Conservation (phyloP, 495 filamentous ascomycete species). For the Penicillium cinerascens region DNA sequence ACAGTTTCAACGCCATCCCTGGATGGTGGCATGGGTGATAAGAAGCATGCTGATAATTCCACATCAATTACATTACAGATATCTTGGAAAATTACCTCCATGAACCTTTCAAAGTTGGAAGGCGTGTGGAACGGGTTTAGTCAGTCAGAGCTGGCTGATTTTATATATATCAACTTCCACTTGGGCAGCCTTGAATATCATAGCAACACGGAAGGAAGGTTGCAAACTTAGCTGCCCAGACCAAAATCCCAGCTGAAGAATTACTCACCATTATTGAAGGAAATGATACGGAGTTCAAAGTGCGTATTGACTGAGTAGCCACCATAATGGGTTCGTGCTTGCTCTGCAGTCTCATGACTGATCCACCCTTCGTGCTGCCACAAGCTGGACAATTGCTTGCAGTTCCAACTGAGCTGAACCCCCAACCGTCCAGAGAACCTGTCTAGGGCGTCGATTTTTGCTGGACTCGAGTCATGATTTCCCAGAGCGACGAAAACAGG, state of each 20-base stretch:
- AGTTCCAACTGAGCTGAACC: conserved; percentile 55
- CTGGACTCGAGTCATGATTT: conserved; percentile 56
- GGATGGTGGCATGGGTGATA: no score
- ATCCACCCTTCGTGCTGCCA: conserved; percentile 55
- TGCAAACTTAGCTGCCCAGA: no score
- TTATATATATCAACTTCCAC: no score
- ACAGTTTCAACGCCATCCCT: no score
- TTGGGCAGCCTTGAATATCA: no score
- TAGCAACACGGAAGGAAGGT: no score
- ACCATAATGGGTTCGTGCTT: conserved; percentile 48
- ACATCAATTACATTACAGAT: no score
- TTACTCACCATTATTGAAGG: conserved; percentile 49
- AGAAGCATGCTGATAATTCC: no score
- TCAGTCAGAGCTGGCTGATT: no score
- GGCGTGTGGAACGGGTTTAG: no score
- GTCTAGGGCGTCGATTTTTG: conserved; percentile 48
- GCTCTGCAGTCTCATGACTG: conserved; percentile 30
- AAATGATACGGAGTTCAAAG: conserved; percentile 47
- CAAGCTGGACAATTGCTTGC: conserved; percentile 47
- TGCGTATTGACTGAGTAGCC: conserved; percentile 50
- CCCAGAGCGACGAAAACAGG: conserved; percentile 53
- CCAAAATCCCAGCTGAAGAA: background rate
- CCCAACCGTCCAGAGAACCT: conserved; percentile 50
- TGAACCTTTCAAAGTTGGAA: no score
- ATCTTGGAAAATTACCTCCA: no score